Evolutionary conservation across 2,329 filamentous ascomycete species (phyloP).

Genomic region (Penicillium brasilianum): DNA sequence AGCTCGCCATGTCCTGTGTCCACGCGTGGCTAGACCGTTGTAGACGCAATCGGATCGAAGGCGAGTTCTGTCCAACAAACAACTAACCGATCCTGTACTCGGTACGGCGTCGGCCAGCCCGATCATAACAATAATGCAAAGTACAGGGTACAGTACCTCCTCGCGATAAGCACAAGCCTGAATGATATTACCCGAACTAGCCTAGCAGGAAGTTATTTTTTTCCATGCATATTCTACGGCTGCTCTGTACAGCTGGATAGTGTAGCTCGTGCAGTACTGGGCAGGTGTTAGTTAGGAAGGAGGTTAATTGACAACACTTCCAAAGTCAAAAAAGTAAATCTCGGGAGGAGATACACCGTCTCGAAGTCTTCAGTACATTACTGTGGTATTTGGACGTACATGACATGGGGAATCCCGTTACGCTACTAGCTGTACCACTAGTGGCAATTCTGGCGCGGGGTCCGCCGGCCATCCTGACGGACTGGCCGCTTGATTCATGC

Average conservation of each 20-base stretch:
- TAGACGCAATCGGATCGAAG: constrained; percentile 8
- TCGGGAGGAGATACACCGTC: neutral
- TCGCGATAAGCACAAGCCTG: neutral
- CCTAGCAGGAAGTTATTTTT: constrained; percentile 34
- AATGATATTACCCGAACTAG: neutral
- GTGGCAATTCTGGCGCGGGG: constrained; percentile 5
- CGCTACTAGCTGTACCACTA: constrained; percentile 1
- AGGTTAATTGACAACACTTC: neutral
- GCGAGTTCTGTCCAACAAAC: neutral
- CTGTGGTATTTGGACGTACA: neutral
- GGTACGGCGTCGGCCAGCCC: neutral
- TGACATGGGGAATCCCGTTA: neutral
- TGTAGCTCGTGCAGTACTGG: neutral
- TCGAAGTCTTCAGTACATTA: neutral
- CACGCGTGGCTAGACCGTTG: constrained; percentile 11
- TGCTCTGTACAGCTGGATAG: constrained; percentile 29
- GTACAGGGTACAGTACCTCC: neutral
- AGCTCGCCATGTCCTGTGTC: constrained; percentile 4
- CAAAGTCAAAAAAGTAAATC: neutral
- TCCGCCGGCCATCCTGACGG: constrained; percentile 1
- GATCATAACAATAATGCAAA: neutral
- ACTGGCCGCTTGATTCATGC: constrained; percentile 4
- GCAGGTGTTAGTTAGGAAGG: constrained; percentile 11
- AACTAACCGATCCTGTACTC: neutral
- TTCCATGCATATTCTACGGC: constrained; percentile 48